A percentile compares a stretch with the other conserved stretches of the same genome.
Conservation (phyloP, 169 alveolate genomes). For the Babesia sp. region DNA sequence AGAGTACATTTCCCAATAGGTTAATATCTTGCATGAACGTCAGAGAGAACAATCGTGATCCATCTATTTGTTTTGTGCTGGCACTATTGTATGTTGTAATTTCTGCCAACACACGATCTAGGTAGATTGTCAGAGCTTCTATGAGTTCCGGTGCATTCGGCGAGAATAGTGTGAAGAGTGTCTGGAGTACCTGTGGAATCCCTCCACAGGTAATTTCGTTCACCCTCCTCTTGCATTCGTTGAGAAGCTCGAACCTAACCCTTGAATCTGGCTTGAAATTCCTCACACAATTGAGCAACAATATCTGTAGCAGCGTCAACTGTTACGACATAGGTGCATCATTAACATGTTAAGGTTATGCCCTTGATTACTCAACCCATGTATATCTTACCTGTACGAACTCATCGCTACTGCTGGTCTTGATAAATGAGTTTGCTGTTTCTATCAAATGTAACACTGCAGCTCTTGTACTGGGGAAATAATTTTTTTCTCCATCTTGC, state of each 20-base stretch:
- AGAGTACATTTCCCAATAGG: constrained; percentile 39
- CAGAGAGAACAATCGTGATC: background rate
- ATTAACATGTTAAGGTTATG: too few species aligned
- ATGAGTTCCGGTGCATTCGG: constrained; percentile 53
- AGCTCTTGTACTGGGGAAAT: constrained; percentile 48
- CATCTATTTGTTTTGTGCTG: constrained; percentile 6
- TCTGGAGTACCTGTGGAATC: constrained; percentile 50
- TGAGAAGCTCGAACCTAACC: constrained; percentile 48
- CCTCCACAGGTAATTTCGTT: constrained; percentile 41
- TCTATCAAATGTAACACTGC: constrained; percentile 45
- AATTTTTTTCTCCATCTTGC: constrained; percentile 19
- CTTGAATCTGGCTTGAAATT: constrained; percentile 39
- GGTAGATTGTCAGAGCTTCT: constrained; percentile 31
- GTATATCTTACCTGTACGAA: constrained; percentile 61
- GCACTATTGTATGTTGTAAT: constrained; percentile 28
- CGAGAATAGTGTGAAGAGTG: constrained; percentile 30
- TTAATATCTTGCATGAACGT: constrained; percentile 40
- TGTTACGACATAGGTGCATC: too few species aligned
- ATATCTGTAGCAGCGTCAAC: background rate
- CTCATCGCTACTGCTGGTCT: constrained; percentile 29
- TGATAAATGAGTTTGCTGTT: constrained; percentile 14
- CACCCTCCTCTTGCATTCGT: constrained; percentile 48
- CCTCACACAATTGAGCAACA: constrained; percentile 28
- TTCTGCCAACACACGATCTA: constrained; percentile 44
- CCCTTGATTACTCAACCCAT: too few species aligned